These are phyloP conservation scores for Pythium dissotocum DNA, from an alignment of 352 stramenopile species.

Conservation along the genomic window DNA sequence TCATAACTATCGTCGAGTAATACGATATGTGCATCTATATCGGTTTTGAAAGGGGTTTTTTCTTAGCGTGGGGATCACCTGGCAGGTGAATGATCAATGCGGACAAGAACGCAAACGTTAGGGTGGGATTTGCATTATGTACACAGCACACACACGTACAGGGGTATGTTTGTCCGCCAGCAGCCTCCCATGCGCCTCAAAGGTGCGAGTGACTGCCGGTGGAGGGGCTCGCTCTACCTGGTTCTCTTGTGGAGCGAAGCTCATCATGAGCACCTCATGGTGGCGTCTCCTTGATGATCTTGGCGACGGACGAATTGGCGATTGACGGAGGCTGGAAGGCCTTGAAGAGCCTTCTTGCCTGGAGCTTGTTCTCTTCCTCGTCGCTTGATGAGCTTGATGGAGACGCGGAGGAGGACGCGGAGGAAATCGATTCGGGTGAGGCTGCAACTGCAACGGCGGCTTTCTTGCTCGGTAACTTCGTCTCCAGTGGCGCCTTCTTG, in stretches of 20 bases:
- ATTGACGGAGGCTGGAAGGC: conserved; percentile 15
- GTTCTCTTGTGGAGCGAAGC: background rate
- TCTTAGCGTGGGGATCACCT: background rate
- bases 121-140: background rate
- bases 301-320: background rate
- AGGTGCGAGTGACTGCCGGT: no score
- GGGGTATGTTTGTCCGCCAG: background rate
- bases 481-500: background rate
- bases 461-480: background rate
- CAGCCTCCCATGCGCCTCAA: background rate
- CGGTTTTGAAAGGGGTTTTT: background rate
- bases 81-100: background rate
- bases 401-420: conserved; percentile 8
- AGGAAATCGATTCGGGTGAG: conserved; percentile 8
- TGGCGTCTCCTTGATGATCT: background rate
- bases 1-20: background rate
- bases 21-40: background rate
- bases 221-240: background rate
- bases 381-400: conserved; percentile 8
- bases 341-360: conserved; percentile 25
- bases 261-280: background rate
- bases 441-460: background rate
- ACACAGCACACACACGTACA: background rate
- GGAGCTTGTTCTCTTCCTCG: conserved; percentile 10
- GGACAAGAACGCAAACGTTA: background rate